Conservation (phyloP, 1,139 yeast species). For the Kodamaea derodonti region DNA sequence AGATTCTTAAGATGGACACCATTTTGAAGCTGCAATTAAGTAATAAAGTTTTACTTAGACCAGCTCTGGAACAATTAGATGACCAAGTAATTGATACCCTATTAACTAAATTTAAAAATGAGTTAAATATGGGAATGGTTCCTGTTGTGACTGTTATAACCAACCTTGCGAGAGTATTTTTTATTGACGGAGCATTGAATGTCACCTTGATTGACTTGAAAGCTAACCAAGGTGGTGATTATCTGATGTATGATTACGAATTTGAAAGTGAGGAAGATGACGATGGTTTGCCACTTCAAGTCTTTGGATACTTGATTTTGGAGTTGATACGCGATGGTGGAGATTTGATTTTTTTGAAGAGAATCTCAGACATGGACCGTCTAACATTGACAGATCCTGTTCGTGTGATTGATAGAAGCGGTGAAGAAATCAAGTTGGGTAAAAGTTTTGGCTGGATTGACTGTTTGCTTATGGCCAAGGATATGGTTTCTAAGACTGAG, state of each 20-base stretch:
- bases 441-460: slow-evolving; percentile 44
- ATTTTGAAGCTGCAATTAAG: slow-evolving; percentile 36
- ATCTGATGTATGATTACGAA: slow-evolving; percentile 77
- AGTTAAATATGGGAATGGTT: slow-evolving; percentile 30
- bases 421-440: slow-evolving; percentile 34
- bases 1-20: slow-evolving; percentile 41
- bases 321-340: slow-evolving; percentile 57
- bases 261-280: slow-evolving; percentile 45
- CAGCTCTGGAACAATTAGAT: slow-evolving; percentile 24
- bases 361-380: slow-evolving; percentile 27
- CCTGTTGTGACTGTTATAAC: slow-evolving; percentile 50
- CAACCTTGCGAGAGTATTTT: slow-evolving; percentile 41
- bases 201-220: slow-evolving; percentile 44
- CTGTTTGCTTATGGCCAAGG: slow-evolving; percentile 42
- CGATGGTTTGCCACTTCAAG: slow-evolving; percentile 27
- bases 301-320: slow-evolving; percentile 58
- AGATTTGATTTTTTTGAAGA: slow-evolving; percentile 55
- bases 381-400: slow-evolving; percentile 27
- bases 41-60: slow-evolving; percentile 21
- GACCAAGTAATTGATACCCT: slow-evolving; percentile 37
- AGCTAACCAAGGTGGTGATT: slow-evolving; percentile 53
- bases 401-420: slow-evolving; percentile 34
- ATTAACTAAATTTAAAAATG: slow-evolving; percentile 35
- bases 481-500: slow-evolving; percentile 25
- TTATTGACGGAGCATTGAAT: slow-evolving; percentile 33